phyloP scores from a whole-genome alignment of 257 asterid species.

The Perilla frutescens region DNA sequence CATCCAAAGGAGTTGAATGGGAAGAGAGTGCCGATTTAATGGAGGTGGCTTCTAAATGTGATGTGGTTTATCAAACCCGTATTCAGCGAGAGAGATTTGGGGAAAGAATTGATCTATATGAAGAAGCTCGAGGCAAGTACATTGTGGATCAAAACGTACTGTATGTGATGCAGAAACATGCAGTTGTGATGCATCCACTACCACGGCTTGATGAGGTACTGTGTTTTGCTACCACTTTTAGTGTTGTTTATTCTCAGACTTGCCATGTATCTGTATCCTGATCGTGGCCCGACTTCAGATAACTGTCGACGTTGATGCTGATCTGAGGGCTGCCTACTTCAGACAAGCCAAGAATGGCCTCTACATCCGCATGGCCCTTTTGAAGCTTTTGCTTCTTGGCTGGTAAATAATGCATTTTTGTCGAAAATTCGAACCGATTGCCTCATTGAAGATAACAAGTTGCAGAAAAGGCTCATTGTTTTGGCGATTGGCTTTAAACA shows the following conservation, averaged over 20 bases:
- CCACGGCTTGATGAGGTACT: slow-evolving; percentile 95
- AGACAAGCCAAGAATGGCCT: slow-evolving; percentile 91
- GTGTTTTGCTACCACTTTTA: neutral
- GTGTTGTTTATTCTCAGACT: neutral
- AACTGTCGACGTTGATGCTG: slow-evolving; percentile 76
- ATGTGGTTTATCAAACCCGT: slow-evolving; percentile 84
- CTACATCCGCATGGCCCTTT: slow-evolving; percentile 81
- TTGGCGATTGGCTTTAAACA: neutral
- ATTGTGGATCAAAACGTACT: slow-evolving; percentile 62
- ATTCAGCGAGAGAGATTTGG: slow-evolving; percentile 87
- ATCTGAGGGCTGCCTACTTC: slow-evolving; percentile 85
- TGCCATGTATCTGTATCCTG: neutral
- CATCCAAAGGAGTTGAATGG: slow-evolving; percentile 83
- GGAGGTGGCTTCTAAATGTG: slow-evolving; percentile 93
- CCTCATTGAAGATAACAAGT: neutral
- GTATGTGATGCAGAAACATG: slow-evolving; percentile 83
- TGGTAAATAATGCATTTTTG: slow-evolving; percentile 50
- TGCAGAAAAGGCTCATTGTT: neutral
- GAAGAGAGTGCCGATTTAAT: slow-evolving; percentile 81
- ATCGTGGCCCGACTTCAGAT: slow-evolving; percentile 48
- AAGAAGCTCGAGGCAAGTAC: slow-evolving; percentile 88
- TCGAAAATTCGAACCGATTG: neutral
- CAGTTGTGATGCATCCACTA: slow-evolving; percentile 92
- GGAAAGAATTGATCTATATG: slow-evolving; percentile 76
- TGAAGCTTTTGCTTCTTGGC: slow-evolving; percentile 87